These are phyloP conservation scores for Xylariaceae sp. DNA, from an alignment of 2,329 filamentous ascomycete genomes.

Conservation along the genomic window DNA sequence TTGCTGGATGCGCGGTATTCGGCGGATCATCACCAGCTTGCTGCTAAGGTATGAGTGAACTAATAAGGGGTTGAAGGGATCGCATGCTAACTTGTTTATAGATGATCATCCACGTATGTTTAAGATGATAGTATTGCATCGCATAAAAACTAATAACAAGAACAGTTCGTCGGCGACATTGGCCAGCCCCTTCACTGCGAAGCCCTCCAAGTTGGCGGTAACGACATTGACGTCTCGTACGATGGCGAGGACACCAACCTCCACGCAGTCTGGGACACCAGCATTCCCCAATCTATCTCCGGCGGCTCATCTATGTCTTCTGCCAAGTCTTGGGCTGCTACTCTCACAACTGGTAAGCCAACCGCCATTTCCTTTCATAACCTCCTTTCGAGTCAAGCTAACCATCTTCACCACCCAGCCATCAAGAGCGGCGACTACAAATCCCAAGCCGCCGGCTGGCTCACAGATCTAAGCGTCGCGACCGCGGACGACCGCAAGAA, in stretches of 20 bases:
- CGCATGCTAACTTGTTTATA: slow-evolving; percentile 12
- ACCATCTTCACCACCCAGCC: slow-evolving; percentile 15
- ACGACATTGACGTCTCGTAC: slow-evolving; percentile 51
- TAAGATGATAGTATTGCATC: no score
- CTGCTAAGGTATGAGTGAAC: slow-evolving; percentile 34
- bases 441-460: slow-evolving; percentile 34
- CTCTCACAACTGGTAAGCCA: slow-evolving; percentile 31
- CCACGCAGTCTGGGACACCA: slow-evolving; percentile 57
- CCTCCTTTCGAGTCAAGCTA: not conserved
- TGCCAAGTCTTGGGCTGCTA: slow-evolving; percentile 37
- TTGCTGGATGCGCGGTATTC: slow-evolving; percentile 27
- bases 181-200: slow-evolving; percentile 52
- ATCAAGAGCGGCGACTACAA: slow-evolving; percentile 38
- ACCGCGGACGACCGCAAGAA: slow-evolving; percentile 26
- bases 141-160: no score
- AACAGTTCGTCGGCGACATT: slow-evolving; percentile 53
- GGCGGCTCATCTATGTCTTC: slow-evolving; percentile 34
- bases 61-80: not conserved
- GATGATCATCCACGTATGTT: slow-evolving; percentile 34
- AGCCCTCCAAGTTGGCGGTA: slow-evolving; percentile 49
- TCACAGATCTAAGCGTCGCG: slow-evolving; percentile 32
- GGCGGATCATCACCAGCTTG: slow-evolving; percentile 31
- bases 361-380: not conserved
- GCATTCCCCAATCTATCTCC: slow-evolving; percentile 46
- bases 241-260: slow-evolving; percentile 49